Evolutionary conservation across 2,329 filamentous ascomycete species (phyloP).

Genomic region (Diaporthe citriasiana): DNA sequence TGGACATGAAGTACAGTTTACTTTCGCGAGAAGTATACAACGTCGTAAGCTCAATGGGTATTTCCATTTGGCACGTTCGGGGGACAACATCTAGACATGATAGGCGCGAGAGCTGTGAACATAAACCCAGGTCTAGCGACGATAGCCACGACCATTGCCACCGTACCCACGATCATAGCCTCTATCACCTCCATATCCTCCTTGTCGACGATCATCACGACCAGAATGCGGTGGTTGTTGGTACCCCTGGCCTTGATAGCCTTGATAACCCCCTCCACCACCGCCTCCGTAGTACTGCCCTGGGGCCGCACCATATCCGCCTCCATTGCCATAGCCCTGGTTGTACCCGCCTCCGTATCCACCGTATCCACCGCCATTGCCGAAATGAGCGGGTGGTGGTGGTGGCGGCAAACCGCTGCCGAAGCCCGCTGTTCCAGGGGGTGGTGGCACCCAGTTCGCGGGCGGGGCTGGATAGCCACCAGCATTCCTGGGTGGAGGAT

Average conservation of each 20-base stretch:
- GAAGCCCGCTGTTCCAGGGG: slow-evolving; percentile 60
- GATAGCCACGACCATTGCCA: slow-evolving; percentile 40
- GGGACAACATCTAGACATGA: not conserved
- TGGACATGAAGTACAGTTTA: not conserved
- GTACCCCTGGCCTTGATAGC: slow-evolving; percentile 39
- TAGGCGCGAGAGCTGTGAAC: no score
- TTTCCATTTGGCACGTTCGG: not conserved
- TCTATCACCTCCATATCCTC: slow-evolving; percentile 38
- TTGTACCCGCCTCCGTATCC: slow-evolving; percentile 39
- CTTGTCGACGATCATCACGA: slow-evolving; percentile 38
- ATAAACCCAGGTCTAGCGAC: slow-evolving; percentile 30
- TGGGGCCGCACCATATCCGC: slow-evolving; percentile 40
- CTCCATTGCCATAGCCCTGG: slow-evolving; percentile 36
- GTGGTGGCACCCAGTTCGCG: slow-evolving; percentile 59
- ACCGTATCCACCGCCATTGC: slow-evolving; percentile 41
- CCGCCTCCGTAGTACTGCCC: slow-evolving; percentile 38
- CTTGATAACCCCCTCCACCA: slow-evolving; percentile 34
- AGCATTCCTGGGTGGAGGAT: slow-evolving; percentile 40
- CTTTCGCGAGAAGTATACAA: not conserved
- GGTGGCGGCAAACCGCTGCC: slow-evolving; percentile 60
- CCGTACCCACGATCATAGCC: slow-evolving; percentile 36
- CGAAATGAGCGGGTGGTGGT: slow-evolving; percentile 55
- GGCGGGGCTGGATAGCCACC: slow-evolving; percentile 47
- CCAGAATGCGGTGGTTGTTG: slow-evolving; percentile 34
- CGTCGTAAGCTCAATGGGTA: no score